phyloP scores from a whole-genome alignment of 768 basidiomycete genomes.

The Chlorophyllum brunneum region DNA sequence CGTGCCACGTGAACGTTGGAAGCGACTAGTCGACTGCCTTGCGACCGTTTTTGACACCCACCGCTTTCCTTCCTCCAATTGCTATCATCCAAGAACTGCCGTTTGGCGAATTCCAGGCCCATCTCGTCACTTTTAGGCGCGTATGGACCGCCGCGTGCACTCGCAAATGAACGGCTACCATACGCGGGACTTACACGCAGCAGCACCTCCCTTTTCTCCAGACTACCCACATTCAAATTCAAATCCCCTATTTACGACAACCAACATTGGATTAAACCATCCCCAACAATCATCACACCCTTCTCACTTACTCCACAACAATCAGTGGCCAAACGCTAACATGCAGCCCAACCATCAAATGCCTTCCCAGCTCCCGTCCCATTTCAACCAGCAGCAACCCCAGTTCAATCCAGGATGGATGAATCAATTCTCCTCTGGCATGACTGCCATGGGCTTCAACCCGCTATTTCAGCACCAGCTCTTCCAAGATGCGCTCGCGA shows the following conservation, averaged over 20 bases:
- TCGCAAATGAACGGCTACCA: constrained; percentile 7
- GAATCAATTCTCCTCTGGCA: constrained; percentile 28
- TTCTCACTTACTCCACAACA: constrained; percentile 2
- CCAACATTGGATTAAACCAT: constrained; percentile 5
- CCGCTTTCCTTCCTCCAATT: background rate
- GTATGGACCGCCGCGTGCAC: constrained; percentile 4
- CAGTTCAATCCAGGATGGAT: constrained; percentile 31
- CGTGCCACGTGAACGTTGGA: constrained; percentile 10
- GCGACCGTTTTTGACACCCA: constrained; percentile 10
- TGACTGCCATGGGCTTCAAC: constrained; percentile 33
- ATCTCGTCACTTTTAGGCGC: background rate
- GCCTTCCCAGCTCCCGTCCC: constrained; percentile 1
- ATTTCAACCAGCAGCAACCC: constrained; percentile 27
- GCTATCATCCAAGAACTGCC: background rate
- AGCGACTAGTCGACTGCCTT: constrained; percentile 4
- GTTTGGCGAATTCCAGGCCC: background rate
- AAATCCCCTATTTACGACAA: constrained; percentile 6
- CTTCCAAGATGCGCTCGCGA: constrained; percentile 50
- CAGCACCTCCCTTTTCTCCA: background rate
- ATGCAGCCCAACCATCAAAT: constrained; percentile 2
- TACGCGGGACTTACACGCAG: background rate
- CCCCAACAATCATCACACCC: constrained; percentile 8
- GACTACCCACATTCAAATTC: constrained; percentile 4
- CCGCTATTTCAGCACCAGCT: constrained; percentile 49
- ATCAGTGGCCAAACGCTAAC: constrained; percentile 6